Percentiles rank a stretch among this genome's conserved stretches.
phyloP scores from a whole-genome alignment of 106 monocot genomes.

The Ottelia alismoides region DNA sequence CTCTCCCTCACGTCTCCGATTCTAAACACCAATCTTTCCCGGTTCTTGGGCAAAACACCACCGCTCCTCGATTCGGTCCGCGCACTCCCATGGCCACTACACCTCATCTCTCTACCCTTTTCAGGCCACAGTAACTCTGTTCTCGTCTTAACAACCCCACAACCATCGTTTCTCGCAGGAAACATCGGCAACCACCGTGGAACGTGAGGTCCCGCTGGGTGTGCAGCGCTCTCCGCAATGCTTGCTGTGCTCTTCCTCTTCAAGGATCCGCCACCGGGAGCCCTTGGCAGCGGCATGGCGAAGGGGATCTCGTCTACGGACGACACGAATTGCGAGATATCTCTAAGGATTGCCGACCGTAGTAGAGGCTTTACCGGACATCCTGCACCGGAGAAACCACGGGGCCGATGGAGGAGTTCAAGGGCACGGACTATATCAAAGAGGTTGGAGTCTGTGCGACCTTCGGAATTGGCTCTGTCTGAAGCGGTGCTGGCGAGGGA shows the following conservation, averaged over 20 bases:
- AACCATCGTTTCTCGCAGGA: no score
- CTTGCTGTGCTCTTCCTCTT: constrained; percentile 3
- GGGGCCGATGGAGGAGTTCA: constrained; percentile 16
- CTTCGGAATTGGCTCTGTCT: constrained; percentile 20
- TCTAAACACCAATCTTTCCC: no score
- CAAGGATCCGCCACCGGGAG: no score
- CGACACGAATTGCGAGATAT: constrained; percentile 21
- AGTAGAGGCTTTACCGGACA: constrained; percentile 17
- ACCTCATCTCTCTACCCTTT: no score
- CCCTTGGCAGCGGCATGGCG: constrained; percentile 19
- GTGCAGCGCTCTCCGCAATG: constrained; percentile 21
- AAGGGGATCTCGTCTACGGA: constrained; percentile 43
- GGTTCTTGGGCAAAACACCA: no score
- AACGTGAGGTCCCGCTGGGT: constrained; percentile 31
- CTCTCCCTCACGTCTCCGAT: no score
- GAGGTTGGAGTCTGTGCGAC: constrained; percentile 46
- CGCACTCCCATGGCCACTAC: no score
- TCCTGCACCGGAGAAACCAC: constrained; percentile 36
- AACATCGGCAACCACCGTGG: constrained; percentile 62
- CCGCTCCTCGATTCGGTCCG: no score
- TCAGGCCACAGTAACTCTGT: no score
- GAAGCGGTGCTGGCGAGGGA: constrained; percentile 26
- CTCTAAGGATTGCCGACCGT: constrained; percentile 21
- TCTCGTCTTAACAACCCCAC: no score
- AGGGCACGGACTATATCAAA: constrained; percentile 33